These are phyloP conservation scores for Caloboletus firmus DNA, from an alignment of 1,284 basidiomycete species.

Conservation along the genomic window DNA sequence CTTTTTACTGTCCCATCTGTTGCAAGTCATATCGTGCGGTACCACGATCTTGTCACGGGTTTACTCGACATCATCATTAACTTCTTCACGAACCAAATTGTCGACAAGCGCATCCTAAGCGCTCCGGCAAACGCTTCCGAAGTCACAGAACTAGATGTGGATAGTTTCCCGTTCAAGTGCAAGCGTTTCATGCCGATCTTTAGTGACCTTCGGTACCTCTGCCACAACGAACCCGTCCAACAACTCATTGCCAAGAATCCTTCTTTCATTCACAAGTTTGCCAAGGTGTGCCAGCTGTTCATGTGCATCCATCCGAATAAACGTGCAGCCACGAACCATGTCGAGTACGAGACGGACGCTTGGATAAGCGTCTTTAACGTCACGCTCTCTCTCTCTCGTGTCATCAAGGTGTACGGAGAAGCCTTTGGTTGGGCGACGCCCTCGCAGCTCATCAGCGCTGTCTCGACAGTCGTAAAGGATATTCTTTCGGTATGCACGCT, in stretches of 20 bases:
- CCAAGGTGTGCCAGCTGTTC: constrained; percentile 78
- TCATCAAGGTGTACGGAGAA: constrained; percentile 87
- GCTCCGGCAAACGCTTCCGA: constrained; percentile 35
- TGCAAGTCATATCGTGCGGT: constrained; percentile 74
- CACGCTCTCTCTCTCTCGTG: constrained; percentile 81
- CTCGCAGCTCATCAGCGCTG: constrained; percentile 64
- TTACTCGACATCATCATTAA: constrained; percentile 80
- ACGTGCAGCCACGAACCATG: constrained; percentile 77
- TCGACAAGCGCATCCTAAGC: constrained; percentile 61
- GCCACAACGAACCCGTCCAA: constrained; percentile 76
- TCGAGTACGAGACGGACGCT: constrained; percentile 92
- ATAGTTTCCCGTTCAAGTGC: constrained; percentile 84
- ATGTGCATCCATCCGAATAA: constrained; percentile 89
- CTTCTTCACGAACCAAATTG: constrained; percentile 87
- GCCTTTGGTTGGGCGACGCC: constrained; percentile 63
- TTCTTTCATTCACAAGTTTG: constrained; percentile 51
- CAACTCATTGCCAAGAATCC: constrained; percentile 67
- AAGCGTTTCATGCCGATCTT: constrained; percentile 93
- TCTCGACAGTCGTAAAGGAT: constrained; percentile 68
- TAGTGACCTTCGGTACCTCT: constrained; percentile 78
- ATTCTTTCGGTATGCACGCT: constrained; percentile 74
- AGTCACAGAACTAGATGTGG: constrained; percentile 62
- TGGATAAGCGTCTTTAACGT: constrained; percentile 95
- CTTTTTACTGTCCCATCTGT: constrained; percentile 88
- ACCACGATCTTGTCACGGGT: constrained; percentile 72